Conservation (phyloP, 2,329 filamentous ascomycete genomes). For the Hyphodiscus sp. region DNA sequence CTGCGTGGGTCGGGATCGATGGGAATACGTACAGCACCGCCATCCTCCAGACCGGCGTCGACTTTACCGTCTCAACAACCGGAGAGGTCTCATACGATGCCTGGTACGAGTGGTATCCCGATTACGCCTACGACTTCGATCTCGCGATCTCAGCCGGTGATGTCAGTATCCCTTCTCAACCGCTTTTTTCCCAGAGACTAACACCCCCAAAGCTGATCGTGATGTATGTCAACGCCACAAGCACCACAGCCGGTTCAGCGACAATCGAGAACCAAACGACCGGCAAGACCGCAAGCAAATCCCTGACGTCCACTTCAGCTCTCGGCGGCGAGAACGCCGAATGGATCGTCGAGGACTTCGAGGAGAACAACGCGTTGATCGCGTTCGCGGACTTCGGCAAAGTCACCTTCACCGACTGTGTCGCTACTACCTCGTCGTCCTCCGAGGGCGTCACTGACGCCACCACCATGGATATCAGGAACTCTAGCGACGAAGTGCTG, state of each 20-base stretch:
- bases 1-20: slow-evolving; percentile 56
- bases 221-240: slow-evolving; percentile 33
- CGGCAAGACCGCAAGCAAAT: slow-evolving; percentile 37
- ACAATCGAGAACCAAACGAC: slow-evolving; percentile 40
- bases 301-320: slow-evolving; percentile 27
- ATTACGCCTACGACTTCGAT: slow-evolving; percentile 44
- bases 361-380: slow-evolving; percentile 30
- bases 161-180: neutral
- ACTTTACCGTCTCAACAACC: slow-evolving; percentile 39
- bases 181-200: slow-evolving; percentile 3
- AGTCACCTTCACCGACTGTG: slow-evolving; percentile 35
- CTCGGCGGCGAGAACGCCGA: slow-evolving; percentile 41
- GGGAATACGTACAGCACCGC: slow-evolving; percentile 48
- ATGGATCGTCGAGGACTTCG: slow-evolving; percentile 46
- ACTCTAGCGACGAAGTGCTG: neutral
- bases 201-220: too few species aligned
- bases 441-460: neutral
- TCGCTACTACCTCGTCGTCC: slow-evolving; percentile 12
- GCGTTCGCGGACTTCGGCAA: slow-evolving; percentile 40
- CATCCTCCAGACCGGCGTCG: slow-evolving; percentile 50
- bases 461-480: slow-evolving; percentile 1
- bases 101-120: slow-evolving; percentile 56
- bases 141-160: slow-evolving; percentile 40
- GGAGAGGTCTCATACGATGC: slow-evolving; percentile 38
- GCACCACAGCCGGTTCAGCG: slow-evolving; percentile 34